Conservation (phyloP, 768 basidiomycete genomes). For the Suillus paluster region DNA sequence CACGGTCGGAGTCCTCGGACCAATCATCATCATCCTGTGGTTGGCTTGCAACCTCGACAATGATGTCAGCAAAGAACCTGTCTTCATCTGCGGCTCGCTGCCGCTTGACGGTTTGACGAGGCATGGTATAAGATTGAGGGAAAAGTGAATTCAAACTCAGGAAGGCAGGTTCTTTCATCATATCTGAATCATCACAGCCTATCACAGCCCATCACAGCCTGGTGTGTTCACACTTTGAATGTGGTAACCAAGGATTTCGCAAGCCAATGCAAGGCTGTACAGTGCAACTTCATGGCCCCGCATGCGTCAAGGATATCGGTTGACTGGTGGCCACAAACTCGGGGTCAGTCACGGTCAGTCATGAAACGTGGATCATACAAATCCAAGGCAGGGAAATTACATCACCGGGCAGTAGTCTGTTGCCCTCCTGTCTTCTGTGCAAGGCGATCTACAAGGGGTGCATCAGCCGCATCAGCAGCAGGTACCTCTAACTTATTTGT, state of each 20-base stretch:
- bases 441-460: conserved; percentile 62
- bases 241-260: not conserved
- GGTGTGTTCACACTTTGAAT: conserved; percentile 24
- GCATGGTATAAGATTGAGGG: not conserved
- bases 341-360: not conserved
- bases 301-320: not conserved
- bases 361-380: not conserved
- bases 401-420: conserved; percentile 64
- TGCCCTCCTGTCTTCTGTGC: conserved; percentile 59
- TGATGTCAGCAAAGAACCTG: not conserved
- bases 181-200: too few species aligned
- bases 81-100: not conserved
- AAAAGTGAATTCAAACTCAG: not conserved
- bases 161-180: too few species aligned
- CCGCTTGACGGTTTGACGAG: not conserved
- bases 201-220: conserved; percentile 5
- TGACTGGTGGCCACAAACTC: not conserved
- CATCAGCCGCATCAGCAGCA: conserved; percentile 81
- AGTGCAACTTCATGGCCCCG: not conserved
- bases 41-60: not conserved
- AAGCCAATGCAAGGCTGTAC: not conserved
- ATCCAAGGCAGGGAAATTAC: conserved; percentile 3
- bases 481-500: conserved; percentile 72
- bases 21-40: not conserved
- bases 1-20: too few species aligned